Evolutionary conservation across 805 yeast species (phyloP).

Genomic region (Starmerella khaoyaiensis): DNA sequence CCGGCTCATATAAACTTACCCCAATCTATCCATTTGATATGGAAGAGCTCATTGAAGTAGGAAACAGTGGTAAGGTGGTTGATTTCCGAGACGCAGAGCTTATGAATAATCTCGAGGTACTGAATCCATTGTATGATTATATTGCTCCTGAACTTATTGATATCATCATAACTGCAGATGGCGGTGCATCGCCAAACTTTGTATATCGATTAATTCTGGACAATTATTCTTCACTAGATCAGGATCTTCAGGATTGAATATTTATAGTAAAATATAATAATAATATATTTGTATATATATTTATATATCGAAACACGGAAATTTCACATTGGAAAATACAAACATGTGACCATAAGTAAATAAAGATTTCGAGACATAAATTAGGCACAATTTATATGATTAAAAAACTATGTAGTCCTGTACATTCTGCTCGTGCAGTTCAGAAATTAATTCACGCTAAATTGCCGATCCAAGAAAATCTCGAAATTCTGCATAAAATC

Average conservation of each 20-base stretch:
- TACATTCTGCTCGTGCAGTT: no score
- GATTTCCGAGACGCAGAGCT: constrained; percentile 58
- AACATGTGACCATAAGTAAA: no score
- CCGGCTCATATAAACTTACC: constrained; percentile 84
- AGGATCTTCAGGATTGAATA: constrained; percentile 9
- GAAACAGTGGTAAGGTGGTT: constrained; percentile 81
- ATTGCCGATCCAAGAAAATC: no score
- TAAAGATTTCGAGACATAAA: no score
- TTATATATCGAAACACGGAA: no score
- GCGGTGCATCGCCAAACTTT: constrained; percentile 93
- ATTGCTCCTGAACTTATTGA: constrained; percentile 90
- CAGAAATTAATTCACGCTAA: no score
- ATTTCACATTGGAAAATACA: no score
- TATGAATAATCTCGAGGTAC: constrained; percentile 61
- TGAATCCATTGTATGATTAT: constrained; percentile 83
- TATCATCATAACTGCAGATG: constrained; percentile 86
- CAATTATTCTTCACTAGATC: constrained; percentile 76
- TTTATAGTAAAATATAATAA: no score
- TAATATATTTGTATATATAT: no score
- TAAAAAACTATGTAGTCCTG: no score
- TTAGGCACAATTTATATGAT: no score
- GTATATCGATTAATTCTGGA: constrained; percentile 91
- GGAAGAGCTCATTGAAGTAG: constrained; percentile 75
- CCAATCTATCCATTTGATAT: constrained; percentile 86
- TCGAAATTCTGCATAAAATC: no score